Base-by-base conservation (phyloP, 1,284 basidiomycete genomes). In the Neonothopanus nambi region DNA sequence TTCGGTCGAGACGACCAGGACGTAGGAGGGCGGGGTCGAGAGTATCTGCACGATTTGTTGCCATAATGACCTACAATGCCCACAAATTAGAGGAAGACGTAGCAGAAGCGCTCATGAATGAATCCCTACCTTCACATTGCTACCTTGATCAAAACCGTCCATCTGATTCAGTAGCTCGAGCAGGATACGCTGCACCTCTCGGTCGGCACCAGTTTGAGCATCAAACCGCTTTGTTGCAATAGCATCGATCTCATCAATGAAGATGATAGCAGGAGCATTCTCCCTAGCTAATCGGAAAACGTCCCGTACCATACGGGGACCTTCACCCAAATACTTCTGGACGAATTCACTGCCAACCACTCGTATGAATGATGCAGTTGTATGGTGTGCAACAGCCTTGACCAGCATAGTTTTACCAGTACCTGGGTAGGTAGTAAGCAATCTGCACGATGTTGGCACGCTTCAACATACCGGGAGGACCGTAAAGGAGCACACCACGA, bases 221-320 rank as follows among this genome's bases (percentile, higher is more conserved):
- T 99, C 97, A 76, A 99, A 99, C 70, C 97, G 95, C 74, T 99
- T 99, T 37, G 97, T 99, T 3, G 97, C 97, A 67, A 99, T 99
- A 18, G 97, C 97, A 66, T 99, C 97, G 59, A 99, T 95, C 70
- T 99, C 96, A 69, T 98, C 96, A 67, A 99, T 99, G 74, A 99
- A 99, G 72, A 99, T 99, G 70, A 99, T 99, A 41, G 94, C 88
- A 1, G 97, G 97, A 0, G 96, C 84, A 66, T 99, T 99, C 72
- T 99, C 97, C 61, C 97, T 80, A 38, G 97, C 97, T 45, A 99
- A 82, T 55, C 97, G 84, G 81, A 99, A 99, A 54, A 99, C 97
- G 68, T 99, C 97, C 66, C 97, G 89, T 57, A 99, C 97, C 97
- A 99, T 99, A 61, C 97, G 91, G 46, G 97, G 97, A 42, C 97